Evolutionary conservation across 2,329 filamentous ascomycete genomes (phyloP).

Genomic region (Claviceps quebecensis): DNA sequence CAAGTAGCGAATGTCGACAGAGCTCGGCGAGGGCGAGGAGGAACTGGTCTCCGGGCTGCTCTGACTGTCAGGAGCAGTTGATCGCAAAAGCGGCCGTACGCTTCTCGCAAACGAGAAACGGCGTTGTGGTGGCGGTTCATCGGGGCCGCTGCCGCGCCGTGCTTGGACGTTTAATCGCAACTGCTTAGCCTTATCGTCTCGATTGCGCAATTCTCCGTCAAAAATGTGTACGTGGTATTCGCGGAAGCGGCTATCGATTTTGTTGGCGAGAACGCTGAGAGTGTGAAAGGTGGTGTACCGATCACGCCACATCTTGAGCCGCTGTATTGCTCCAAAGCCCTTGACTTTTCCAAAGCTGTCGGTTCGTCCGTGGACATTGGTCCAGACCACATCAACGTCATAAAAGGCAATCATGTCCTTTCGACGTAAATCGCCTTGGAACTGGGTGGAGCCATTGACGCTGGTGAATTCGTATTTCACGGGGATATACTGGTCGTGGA

Average conservation of each 20-base stretch:
- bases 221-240: constrained; percentile 35
- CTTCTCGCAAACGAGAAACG: constrained; percentile 30
- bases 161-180: constrained; percentile 27
- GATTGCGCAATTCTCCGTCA: constrained; percentile 30
- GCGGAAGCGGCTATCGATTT: constrained; percentile 29
- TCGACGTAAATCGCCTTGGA: constrained; percentile 33
- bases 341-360: constrained; percentile 36
- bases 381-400: constrained; percentile 39
- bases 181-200: constrained; percentile 31
- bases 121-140: constrained; percentile 21
- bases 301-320: constrained; percentile 38
- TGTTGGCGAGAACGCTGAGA: constrained; percentile 33
- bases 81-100: constrained; percentile 25
- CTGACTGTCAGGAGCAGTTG: constrained; percentile 12
- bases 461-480: constrained; percentile 38
- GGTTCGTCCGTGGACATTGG: constrained; percentile 33
- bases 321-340: constrained; percentile 36
- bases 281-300: constrained; percentile 33
- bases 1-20: constrained; percentile 32
- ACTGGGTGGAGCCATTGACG: constrained; percentile 30
- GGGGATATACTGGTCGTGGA: constrained; percentile 33
- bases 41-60: constrained; percentile 11
- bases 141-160: constrained; percentile 27
- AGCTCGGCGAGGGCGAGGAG: constrained; percentile 8
- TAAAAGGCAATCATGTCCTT: constrained; percentile 36